These are phyloP conservation scores for Primulina huaijiensis DNA, from an alignment of 257 asterid genomes.

Conservation along the genomic window DNA sequence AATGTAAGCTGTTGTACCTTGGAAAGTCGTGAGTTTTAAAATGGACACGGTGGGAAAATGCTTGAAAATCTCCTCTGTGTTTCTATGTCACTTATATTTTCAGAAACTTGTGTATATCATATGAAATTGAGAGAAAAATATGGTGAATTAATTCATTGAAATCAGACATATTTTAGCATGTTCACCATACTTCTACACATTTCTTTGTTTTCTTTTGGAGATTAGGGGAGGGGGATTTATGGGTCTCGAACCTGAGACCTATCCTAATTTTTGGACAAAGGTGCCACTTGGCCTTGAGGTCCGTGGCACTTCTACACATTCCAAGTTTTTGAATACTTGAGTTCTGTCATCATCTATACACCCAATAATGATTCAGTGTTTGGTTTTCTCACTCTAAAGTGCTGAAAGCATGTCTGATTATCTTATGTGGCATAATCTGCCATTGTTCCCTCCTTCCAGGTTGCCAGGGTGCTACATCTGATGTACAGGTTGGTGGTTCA, in stretches of 20 bases:
- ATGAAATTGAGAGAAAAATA: background rate
- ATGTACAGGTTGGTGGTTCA: constrained; percentile 91
- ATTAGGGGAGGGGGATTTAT: background rate
- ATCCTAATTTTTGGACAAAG: background rate
- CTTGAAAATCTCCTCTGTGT: background rate
- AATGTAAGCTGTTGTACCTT: background rate
- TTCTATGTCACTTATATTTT: background rate
- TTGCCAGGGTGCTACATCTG: constrained; percentile 88
- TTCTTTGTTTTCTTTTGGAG: background rate
- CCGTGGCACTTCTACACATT: background rate
- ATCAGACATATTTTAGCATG: background rate
- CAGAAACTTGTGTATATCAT: background rate
- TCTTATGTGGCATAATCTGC: constrained; percentile 24
- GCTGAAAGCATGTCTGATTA: constrained; percentile 16
- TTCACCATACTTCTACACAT: background rate
- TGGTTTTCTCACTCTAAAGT: background rate
- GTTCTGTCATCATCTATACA: background rate
- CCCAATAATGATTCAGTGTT: background rate
- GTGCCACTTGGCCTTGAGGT: background rate
- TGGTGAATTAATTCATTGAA: background rate
- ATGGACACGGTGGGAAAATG: background rate
- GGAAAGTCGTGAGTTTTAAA: background rate
- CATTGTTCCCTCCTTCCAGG: constrained; percentile 56
- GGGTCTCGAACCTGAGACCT: background rate
- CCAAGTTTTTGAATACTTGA: background rate